These are phyloP conservation scores for Podospora bellae-mahoneyi DNA, from an alignment of 495 filamentous ascomycete species.

Conservation along the genomic window DNA sequence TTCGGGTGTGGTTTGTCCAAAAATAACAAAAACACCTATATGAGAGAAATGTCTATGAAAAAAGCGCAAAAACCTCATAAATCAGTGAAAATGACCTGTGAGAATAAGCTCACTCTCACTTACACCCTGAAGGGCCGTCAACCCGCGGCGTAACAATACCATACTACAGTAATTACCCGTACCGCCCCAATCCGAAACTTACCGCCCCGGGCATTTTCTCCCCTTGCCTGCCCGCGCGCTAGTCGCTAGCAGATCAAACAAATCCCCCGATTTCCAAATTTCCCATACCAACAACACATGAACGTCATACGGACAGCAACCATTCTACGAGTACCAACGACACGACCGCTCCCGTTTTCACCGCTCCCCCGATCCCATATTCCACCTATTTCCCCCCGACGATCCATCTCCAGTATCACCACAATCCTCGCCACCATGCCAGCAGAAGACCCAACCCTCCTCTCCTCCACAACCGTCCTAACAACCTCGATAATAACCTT, in stretches of 20 bases:
- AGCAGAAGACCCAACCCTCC: constrained; percentile 5
- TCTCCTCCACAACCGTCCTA: constrained; percentile 43
- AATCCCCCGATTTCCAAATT: neutral
- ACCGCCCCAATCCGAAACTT: neutral
- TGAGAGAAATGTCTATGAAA: neutral
- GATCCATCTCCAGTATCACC: neutral
- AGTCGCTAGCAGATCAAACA: neutral
- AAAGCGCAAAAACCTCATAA: neutral
- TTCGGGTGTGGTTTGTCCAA: neutral
- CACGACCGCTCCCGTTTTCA: neutral
- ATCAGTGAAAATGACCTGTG: neutral
- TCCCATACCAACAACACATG: neutral
- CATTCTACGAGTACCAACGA: neutral
- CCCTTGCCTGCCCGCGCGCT: neutral
- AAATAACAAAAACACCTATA: neutral
- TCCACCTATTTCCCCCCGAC: neutral
- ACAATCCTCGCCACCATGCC: neutral
- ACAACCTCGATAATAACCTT: constrained; percentile 63
- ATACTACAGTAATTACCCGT: too few species aligned
- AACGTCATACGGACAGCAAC: neutral
- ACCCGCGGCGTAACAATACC: too few species aligned
- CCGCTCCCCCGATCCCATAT: neutral
- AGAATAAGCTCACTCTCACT: neutral
- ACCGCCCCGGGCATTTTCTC: neutral
- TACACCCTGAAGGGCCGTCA: neutral